Conservation (phyloP, 257 asterid genomes). For the Avicennia marina region DNA sequence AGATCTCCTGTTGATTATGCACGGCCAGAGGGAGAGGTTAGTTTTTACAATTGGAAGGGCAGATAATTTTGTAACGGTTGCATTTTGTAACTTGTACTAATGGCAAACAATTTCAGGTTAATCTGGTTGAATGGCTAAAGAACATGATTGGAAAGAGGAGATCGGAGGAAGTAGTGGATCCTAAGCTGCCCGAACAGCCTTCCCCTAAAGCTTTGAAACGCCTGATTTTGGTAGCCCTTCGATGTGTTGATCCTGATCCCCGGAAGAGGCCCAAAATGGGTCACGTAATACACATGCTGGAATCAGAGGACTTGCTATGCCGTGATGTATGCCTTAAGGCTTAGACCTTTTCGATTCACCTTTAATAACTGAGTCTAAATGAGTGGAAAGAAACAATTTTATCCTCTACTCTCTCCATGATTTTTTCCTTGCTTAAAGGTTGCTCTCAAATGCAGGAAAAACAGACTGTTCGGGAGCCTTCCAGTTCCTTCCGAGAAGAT, state of each 20-base stretch:
- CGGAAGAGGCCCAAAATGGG: conserved; percentile 96
- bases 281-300: conserved; percentile 88
- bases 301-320: conserved; percentile 69
- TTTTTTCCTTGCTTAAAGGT: too few relatives aligned
- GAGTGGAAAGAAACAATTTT: too few relatives aligned
- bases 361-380: too few relatives aligned
- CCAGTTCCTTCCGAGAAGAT: conserved; percentile 42
- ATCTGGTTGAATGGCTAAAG: conserved; percentile 93
- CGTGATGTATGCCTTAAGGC: conserved; percentile 59
- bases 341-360: not conserved
- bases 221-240: conserved; percentile 80
- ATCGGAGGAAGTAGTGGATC: conserved; percentile 92
- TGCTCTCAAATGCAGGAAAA: conserved; percentile 60
- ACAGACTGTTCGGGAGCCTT: conserved; percentile 37
- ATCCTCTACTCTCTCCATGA: not conserved
- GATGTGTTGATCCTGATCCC: conserved; percentile 96
- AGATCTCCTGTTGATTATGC: conserved; percentile 83
- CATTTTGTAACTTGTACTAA: conserved; percentile 1
- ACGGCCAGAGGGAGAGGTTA: conserved; percentile 81
- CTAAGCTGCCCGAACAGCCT: conserved; percentile 72
- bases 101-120: conserved; percentile 42
- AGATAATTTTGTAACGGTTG: conserved; percentile 4
- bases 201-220: conserved; percentile 80
- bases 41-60: conserved; percentile 15
- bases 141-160: conserved; percentile 78